A percentile compares a stretch with the other conserved stretches of the same genome.
phyloP scores from a whole-genome alignment of 352 stramenopile species.

The Globisporangium lucens region DNA sequence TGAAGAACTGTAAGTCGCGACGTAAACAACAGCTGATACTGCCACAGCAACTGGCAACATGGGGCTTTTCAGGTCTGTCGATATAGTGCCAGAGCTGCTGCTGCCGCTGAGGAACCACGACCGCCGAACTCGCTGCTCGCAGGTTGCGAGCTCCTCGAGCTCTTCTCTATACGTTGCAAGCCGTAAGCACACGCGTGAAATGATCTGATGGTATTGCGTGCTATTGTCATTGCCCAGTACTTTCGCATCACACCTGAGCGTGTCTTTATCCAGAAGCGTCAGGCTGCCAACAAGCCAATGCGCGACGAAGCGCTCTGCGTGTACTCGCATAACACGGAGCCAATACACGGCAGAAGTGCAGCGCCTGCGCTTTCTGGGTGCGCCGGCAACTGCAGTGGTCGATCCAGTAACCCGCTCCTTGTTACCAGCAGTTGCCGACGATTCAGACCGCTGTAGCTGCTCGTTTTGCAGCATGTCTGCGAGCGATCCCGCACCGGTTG shows the following conservation, averaged over 20 bases:
- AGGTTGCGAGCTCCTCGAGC: neutral
- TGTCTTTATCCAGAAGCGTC: neutral
- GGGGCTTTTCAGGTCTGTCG: neutral
- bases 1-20: neutral
- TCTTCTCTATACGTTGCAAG: slow-evolving; percentile 1
- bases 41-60: neutral
- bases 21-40: neutral
- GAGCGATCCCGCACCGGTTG: neutral
- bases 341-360: neutral
- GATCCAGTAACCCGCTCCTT: no score
- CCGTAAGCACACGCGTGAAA: neutral
- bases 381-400: no score
- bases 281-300: slow-evolving; percentile 5
- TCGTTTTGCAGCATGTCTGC: neutral
- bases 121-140: neutral
- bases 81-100: neutral
- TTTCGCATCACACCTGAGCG: slow-evolving; percentile 1
- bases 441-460: no score
- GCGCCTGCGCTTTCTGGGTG: neutral
- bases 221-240: neutral
- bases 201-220: neutral
- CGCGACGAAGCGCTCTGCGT: slow-evolving; percentile 1
- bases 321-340: neutral
- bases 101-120: neutral
- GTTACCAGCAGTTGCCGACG: no score